Evolutionary conservation across 1,139 yeast species (phyloP), one percentile per base, ranked within the genome.

Genomic region (Blastobotrys petasosporus): DNA sequence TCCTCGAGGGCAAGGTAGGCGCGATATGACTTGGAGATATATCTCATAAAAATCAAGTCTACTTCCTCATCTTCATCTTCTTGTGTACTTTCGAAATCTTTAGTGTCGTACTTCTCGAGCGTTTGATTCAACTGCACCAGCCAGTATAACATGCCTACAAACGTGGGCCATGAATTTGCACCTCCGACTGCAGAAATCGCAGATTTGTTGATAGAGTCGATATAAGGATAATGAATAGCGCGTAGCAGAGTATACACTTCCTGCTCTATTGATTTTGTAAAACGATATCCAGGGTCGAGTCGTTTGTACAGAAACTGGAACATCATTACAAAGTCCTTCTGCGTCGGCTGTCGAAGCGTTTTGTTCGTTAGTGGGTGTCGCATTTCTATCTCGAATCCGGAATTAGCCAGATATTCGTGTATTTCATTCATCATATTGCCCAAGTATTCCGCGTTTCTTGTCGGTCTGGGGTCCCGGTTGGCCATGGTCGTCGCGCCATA

Each of bases 161-260:
- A 84, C 17, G 77, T 76, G 13, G 87, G 90, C 97, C 97, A 87
- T 3, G 46, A 36, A 57, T 82, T 82, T 49, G 83, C 83, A 1
- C 95, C 95, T 1, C 96, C 96, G 6, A 87, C 96, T 0, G 96
- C 96, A 41, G 90, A 80, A 31, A 88, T 80, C 61, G 86, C 95
- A 0, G 92, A 82, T 58, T 88, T 79, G 62, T 82, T 85, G 39
- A 88, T 80, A 0, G 85, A 73, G 38, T 85, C 95, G 48, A 87
- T 64, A 62, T 82, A 86, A 1, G 97, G 97, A 59, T 88, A 90
- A 44, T 77, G 77, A 51, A 87, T 65, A 30, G 73, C 72, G 58
- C 79, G 81, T 54, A 90, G 67, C 12, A 86, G 67, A 16, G 76
- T 73, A 54, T 81, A 82, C 9, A 88, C 85, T 52, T 90, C 97